Evolutionary conservation across 225 moss, liverwort and hornwort genomes (phyloP).

Genomic region (Polytrichum formosum): DNA sequence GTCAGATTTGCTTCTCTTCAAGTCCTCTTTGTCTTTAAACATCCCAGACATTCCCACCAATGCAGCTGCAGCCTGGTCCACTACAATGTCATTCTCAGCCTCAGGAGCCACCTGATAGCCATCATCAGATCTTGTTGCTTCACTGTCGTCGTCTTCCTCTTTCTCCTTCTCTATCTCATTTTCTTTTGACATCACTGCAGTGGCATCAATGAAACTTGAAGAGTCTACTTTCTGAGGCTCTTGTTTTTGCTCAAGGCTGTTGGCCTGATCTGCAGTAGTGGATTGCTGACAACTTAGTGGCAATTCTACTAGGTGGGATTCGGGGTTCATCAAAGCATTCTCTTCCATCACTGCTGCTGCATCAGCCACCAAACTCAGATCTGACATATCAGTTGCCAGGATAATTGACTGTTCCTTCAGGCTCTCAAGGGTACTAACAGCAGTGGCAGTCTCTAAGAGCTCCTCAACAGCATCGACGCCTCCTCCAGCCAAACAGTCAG

Average conservation of each 20-base stretch:
- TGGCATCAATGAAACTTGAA: constrained; percentile 13
- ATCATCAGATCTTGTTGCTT: constrained; percentile 52
- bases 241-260: constrained; percentile 11
- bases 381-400: constrained; percentile 32
- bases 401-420: constrained; percentile 32
- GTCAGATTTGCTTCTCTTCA: constrained; percentile 30
- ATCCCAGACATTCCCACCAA: constrained; percentile 43
- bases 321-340: constrained; percentile 22
- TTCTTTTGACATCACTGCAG: constrained; percentile 5
- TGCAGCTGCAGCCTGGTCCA: constrained; percentile 48
- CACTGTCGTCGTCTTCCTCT: constrained; percentile 45
- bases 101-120: constrained; percentile 24
- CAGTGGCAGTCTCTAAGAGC: constrained; percentile 39
- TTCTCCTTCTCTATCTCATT: background rate
- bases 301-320: constrained; percentile 19
- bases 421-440: constrained; percentile 46
- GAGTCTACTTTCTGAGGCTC: constrained; percentile 22
- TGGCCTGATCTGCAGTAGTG: background rate
- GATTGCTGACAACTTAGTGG: constrained; percentile 9
- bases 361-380: constrained; percentile 50
- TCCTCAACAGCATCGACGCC: constrained; percentile 26
- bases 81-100: constrained; percentile 32
- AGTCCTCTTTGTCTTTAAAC: constrained; percentile 24
- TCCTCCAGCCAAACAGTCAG: constrained; percentile 20
- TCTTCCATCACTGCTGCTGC: constrained; percentile 53